Base-by-base conservation (phyloP, 805 yeast genomes). In the Myxozyma lipomycoides region DNA sequence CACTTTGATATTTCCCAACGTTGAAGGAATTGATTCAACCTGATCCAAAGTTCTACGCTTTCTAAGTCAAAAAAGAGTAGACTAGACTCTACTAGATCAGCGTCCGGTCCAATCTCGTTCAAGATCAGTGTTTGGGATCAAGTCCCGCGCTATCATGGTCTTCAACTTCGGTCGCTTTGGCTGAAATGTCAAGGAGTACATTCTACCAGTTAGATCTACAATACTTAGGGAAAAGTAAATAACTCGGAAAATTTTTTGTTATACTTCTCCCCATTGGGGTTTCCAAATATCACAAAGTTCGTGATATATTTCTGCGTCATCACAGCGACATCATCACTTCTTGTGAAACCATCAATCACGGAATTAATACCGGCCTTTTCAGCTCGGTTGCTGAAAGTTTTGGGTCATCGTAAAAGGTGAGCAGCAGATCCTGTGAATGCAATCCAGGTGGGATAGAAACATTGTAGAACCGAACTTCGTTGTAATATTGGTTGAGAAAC, bases 51-150 rank as follows among this genome's bases (percentile, higher is more conserved):
- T n/a, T n/a, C n/a, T n/a, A n/a, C n/a, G n/a, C n/a, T n/a, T n/a
- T n/a, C n/a, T n/a, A n/a, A n/a, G n/a, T n/a, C n/a, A n/a, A n/a
- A n/a, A n/a, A n/a, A n/a, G n/a, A n/a, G n/a, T n/a, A n/a, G n/a
- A n/a, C n/a, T n/a, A n/a, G n/a, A n/a, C n/a, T n/a, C n/a, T n/a
- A n/a, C n/a, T n/a, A 28, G 10, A 10, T 28, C 30, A 45, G 1
- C 37, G 28, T 6, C 58, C 58, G 25, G 58, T 51, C 56, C 56
- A 53, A 24, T 44, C 49, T 3, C 58, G 55, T 17, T 53, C 50
- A 43, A 46, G 22, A 55, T 40, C 58, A 53, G 12, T 48, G 35
- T 9, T 38, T 37, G 12, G 12, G 21, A 3, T n/a, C 19, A 17
- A 55, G 52, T 4, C 58, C 56, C 18, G 34, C 47, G 18, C 43